Evolutionary conservation across 768 basidiomycete genomes (phyloP), one percentile per base, ranked within the genome.

Genomic region (Trametes maxima): DNA sequence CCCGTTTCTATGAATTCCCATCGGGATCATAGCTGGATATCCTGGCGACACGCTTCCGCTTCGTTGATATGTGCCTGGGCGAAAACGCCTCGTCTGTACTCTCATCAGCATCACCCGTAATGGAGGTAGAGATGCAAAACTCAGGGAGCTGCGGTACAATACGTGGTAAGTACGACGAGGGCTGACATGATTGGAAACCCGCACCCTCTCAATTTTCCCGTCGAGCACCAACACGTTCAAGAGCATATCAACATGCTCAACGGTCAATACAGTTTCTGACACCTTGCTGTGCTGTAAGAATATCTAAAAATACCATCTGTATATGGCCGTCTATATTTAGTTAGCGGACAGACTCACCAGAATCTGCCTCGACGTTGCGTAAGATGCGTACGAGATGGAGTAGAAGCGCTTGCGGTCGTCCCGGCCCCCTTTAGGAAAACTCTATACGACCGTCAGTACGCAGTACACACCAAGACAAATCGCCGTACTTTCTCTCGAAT

Each of bases 231-330:
- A 82, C 21, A 96, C 89, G 66, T 94, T 90, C 59, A 98, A 80
- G 33, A 97, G 80, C 82, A 90, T 90, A 74, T 95, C 93, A 47
- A 98, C 87, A 71, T 98, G 93, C 64, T 95, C 90, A 10, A 92
- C 86, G 4, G 83, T 80, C 17, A 99, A 76, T 48, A 89, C 85
- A 13, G 92, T 92, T 65, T 90, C 87, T 1, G 90, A 92, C 39
- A 95, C 83, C 45, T 86, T 83, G 43, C 88, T 87, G 67, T 87
- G 87, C 62, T 82, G 82, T 59, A 97, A 74, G 62, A 87, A 91
- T 54, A 80, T 79, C 64, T 87, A 40, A 40, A 21, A 10, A 46
- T 35, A 13, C 17, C 16, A 21, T 11, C 21, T 19, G 35, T n/a
- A 10, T 7, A 45, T 21, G 21, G 16, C 11, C 21, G 22, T 33